Percentiles rank a stretch among this genome's conserved stretches.
These are phyloP conservation scores for Tulasnella sp. DNA, from an alignment of 768 basidiomycete genomes.

Conservation along the genomic window DNA sequence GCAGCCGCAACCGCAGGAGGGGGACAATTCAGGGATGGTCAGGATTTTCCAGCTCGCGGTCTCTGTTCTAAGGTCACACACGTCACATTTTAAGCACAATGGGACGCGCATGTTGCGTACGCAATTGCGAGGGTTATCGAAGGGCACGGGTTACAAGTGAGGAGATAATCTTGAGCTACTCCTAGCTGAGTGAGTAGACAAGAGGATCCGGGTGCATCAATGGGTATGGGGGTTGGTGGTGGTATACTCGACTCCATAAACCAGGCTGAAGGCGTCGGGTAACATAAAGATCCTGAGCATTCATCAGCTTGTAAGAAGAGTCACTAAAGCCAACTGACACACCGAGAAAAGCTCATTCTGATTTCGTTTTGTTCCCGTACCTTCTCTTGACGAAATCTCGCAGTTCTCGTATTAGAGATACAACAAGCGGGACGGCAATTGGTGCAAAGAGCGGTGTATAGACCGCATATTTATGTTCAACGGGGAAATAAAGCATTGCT, in stretches of 20 bases:
- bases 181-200: not conserved
- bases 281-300: not conserved
- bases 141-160: not conserved
- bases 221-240: not conserved
- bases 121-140: not conserved
- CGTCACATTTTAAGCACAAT: not conserved
- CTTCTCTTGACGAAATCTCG: constrained; percentile 6
- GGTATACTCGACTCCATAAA: not conserved
- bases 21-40: no score
- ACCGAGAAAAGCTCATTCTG: not conserved
- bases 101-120: not conserved
- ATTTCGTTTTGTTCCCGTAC: not conserved
- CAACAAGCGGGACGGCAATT: constrained; percentile 74
- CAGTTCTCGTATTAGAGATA: constrained; percentile 71
- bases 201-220: no score
- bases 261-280: not conserved
- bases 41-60: not conserved
- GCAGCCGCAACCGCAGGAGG: no score
- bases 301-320: not conserved
- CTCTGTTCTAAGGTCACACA: not conserved
- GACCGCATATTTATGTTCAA: constrained; percentile 96
- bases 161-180: not conserved
- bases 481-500: constrained; percentile 92
- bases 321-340: not conserved
- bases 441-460: constrained; percentile 95